Evolutionary conservation across 805 yeast species (phyloP).

Genomic region (Monosporozyma unispora): DNA sequence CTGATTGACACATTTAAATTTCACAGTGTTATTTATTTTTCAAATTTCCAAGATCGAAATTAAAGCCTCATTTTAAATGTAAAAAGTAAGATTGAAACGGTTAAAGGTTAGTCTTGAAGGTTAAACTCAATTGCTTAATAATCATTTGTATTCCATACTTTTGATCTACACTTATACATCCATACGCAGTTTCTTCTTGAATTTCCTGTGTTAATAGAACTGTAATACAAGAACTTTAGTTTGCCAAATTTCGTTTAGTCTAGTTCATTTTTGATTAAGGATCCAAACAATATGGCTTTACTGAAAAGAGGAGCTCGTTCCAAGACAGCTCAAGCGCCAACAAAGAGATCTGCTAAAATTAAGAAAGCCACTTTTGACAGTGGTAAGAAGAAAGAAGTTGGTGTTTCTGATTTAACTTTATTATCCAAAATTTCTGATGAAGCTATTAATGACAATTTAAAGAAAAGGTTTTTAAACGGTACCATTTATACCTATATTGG

Average conservation of each 20-base stretch:
- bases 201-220: not conserved
- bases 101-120: not conserved
- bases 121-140: not conserved
- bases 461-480: constrained; percentile 82
- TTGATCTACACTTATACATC: not conserved
- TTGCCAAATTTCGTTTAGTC: not conserved
- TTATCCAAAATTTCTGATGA: constrained; percentile 85
- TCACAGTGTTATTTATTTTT: not conserved
- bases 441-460: constrained; percentile 82
- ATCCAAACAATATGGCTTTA: constrained; percentile 51
- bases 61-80: not conserved
- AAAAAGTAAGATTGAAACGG: not conserved
- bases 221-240: not conserved
- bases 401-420: constrained; percentile 89
- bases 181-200: not conserved
- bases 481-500: constrained; percentile 90
- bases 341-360: constrained; percentile 45
- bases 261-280: not conserved
- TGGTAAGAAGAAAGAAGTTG: constrained; percentile 90
- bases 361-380: constrained; percentile 88
- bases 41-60: not conserved
- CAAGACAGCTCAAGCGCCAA: constrained; percentile 44
- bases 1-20: not conserved
- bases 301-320: constrained; percentile 66
- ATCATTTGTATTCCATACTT: not conserved